A percentile compares a stretch with the other conserved stretches of the same genome.
Evolutionary conservation across 805 yeast species (phyloP).

Genomic region (Lachancea quebecensis): DNA sequence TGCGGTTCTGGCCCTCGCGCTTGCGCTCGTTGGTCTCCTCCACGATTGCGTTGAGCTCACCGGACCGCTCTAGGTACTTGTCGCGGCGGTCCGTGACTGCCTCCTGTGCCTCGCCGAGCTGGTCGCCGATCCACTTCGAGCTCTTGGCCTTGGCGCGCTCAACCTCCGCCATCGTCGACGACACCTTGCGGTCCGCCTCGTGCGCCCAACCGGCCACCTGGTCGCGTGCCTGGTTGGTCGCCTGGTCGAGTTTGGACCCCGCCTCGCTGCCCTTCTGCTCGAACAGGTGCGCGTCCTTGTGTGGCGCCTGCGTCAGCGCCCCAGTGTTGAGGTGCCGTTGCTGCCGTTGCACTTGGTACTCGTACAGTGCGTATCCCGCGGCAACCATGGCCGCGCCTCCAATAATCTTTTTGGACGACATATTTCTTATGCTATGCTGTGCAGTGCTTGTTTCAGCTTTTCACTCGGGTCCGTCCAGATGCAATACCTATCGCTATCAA

Average conservation of each 20-base stretch:
- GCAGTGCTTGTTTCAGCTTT: background rate
- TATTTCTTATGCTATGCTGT: background rate
- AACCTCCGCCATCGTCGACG: constrained; percentile 7
- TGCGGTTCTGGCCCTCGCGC: constrained; percentile 5
- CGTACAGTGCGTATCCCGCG: constrained; percentile 24
- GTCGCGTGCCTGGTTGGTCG: constrained; percentile 4
- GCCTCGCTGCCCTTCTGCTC: constrained; percentile 8
- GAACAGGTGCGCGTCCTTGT: constrained; percentile 3
- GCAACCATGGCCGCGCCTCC: constrained; percentile 25
- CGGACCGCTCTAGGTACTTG: constrained; percentile 7
- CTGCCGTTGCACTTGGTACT: constrained; percentile 18
- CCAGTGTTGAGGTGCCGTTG: constrained; percentile 13
- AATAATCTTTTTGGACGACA: constrained; percentile 17
- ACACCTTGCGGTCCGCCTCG: constrained; percentile 9
- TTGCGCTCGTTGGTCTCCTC: constrained; percentile 3
- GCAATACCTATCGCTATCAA: background rate
- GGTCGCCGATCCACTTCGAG: constrained; percentile 9
- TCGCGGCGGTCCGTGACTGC: constrained; percentile 7
- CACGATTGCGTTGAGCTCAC: constrained; percentile 6
- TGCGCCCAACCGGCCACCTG: constrained; percentile 6
- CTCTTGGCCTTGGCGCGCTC: constrained; percentile 10
- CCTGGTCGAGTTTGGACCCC: constrained; percentile 10
- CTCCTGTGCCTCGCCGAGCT: constrained; percentile 7
- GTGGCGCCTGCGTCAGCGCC: background rate
- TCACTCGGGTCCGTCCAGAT: background rate